Percentiles rank a stretch among this genome's conserved stretches.
These are phyloP conservation scores for Massariosphaeria phaeospora DNA, from an alignment of 495 filamentous ascomycete species.

Conservation along the genomic window DNA sequence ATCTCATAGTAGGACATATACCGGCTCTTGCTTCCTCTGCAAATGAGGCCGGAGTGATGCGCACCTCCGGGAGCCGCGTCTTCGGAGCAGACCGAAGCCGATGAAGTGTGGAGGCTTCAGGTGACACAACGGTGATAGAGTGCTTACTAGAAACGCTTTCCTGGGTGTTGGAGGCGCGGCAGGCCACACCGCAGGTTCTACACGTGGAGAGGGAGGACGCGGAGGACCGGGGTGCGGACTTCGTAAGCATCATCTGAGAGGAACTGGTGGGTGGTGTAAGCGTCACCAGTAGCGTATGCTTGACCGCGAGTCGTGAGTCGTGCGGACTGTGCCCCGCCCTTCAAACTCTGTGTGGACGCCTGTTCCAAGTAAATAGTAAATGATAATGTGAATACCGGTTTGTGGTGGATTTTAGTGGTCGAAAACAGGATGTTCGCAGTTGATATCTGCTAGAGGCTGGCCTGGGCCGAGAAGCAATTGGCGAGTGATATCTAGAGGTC, in stretches of 20 bases:
- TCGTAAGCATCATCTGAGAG: constrained; percentile 19
- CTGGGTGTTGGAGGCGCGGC: constrained; percentile 14
- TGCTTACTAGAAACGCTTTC: constrained; percentile 18
- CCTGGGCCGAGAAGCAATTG: constrained; percentile 3
- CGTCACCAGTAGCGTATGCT: constrained; percentile 2
- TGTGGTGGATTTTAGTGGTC: neutral
- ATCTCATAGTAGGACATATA: no score
- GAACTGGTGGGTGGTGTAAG: constrained; percentile 12
- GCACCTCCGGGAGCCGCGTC: neutral
- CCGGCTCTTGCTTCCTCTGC: neutral
- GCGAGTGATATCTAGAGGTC: constrained; percentile 3
- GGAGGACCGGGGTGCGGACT: neutral
- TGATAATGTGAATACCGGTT: no score
- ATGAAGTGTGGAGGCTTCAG: constrained; percentile 4
- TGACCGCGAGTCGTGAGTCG: no score
- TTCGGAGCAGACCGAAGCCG: constrained; percentile 23
- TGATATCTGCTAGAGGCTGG: constrained; percentile 8
- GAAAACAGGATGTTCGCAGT: neutral
- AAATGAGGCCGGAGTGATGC: neutral
- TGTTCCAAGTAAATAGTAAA: no score
- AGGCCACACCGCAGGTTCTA: constrained; percentile 6
- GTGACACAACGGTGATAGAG: constrained; percentile 30
- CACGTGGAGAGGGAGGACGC: constrained; percentile 1
- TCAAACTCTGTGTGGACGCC: no score
- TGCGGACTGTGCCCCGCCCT: no score